Base-by-base conservation (phyloP, 1,139 yeast species). In the Blastobotrys buckinghamii region DNA sequence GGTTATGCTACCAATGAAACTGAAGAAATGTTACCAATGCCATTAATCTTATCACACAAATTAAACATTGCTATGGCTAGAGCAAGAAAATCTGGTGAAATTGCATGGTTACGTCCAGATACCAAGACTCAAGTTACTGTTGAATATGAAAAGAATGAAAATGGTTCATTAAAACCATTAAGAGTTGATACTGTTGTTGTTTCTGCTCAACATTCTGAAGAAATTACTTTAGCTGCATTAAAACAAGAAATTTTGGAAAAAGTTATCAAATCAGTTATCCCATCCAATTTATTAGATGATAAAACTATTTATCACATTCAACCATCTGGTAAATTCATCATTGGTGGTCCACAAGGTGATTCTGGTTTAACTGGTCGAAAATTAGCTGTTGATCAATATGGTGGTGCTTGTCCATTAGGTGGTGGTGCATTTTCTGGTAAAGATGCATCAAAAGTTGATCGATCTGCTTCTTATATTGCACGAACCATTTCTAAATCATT, bases 381-480 rank as follows among this genome's bases (percentile, higher is more conserved):
- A 81, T 92, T 92, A 72, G 92, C 92, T 68, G 99, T 92, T 69
- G 99, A 92, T 75, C 95, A 98, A 58, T 92, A 92, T 77, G 99
- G 99, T 78, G 98, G 99, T 66, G 94, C 98, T 94, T 97, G 98
- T 75, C 97, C 98, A 66, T 98, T 92, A 79, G 99, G 99, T 76
- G 99, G 99, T 80, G 99, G 99, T 81, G 98, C 98, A 59, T 92
- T 94, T 89, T 86, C 96, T 57, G 99, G 99, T 75, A 92, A 92
- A 81, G 99, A 92, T 75, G 92, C 88, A 86, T 88, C 97, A 71
- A 92, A 92, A 81, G 99, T 92, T 68, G 99, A 92, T 75, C 88
- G 99, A 79, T 92, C 98, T 60, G 99, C 98, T 69, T 98, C 98
- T 61, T 92, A 92, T 71, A 97, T 98, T 67, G 98, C 98, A 64